Conservation (phyloP, 2,329 filamentous ascomycete species). For the Microcyclospora pomicola region DNA sequence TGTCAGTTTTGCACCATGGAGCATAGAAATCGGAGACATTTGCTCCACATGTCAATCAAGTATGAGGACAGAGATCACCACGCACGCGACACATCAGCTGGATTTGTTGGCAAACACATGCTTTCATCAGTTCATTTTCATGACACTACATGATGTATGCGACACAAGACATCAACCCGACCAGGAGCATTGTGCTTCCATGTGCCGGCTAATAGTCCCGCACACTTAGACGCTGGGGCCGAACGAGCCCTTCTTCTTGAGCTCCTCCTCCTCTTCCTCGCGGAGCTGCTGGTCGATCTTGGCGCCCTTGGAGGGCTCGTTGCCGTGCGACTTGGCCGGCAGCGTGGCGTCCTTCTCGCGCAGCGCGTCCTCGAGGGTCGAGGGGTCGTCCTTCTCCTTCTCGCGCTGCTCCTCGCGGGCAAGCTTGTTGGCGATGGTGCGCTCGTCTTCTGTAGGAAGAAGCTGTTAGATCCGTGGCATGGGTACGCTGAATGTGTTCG, state of each 20-base stretch:
- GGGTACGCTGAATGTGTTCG: background rate
- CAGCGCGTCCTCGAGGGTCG: constrained; percentile 24
- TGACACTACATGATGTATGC: too few relatives aligned
- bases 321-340: constrained; percentile 53
- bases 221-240: constrained; percentile 12
- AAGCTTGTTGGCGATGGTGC: constrained; percentile 58
- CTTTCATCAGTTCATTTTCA: too few relatives aligned
- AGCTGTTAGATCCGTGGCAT: background rate
- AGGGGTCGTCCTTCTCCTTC: constrained; percentile 27
- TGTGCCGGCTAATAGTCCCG: too few relatives aligned
- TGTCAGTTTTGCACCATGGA: too few relatives aligned
- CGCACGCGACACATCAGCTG: too few relatives aligned
- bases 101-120: too few relatives aligned
- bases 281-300: constrained; percentile 56
- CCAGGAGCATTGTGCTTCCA: too few relatives aligned
- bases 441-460: constrained; percentile 46
- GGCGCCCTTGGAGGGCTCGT: constrained; percentile 58
- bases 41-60: too few relatives aligned
- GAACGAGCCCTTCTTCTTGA: constrained; percentile 46
- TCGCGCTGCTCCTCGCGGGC: constrained; percentile 46
- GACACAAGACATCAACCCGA: too few relatives aligned
- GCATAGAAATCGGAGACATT: too few relatives aligned
- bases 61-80: too few relatives aligned
- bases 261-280: constrained; percentile 51
- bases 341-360: constrained; percentile 46